phyloP scores from a whole-genome alignment of 148 eudicot species.

The Camellia granthamiana region DNA sequence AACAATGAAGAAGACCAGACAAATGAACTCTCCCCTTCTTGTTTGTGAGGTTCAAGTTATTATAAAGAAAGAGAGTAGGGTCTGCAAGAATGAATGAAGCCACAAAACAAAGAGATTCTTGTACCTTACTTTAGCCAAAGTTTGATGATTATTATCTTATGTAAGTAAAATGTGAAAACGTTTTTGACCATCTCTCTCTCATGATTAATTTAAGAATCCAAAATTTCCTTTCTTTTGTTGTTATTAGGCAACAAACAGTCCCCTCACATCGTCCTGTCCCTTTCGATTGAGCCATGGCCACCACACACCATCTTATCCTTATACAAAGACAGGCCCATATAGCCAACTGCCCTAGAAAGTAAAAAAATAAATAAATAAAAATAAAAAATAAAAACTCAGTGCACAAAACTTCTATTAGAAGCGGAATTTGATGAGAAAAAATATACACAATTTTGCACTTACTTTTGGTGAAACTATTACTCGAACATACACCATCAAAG shows the following conservation, averaged over 20 bases:
- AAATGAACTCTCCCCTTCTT: background rate
- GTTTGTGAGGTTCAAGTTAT: background rate
- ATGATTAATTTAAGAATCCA: slow-evolving; percentile 10
- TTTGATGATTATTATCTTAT: background rate
- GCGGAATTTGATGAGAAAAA: no score
- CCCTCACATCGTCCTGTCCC: background rate
- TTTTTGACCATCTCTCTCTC: background rate
- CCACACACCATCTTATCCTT: slow-evolving; percentile 3
- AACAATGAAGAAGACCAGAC: background rate
- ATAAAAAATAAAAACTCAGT: no score
- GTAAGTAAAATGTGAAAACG: background rate
- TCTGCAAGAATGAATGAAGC: background rate
- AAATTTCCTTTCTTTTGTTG: slow-evolving; percentile 6
- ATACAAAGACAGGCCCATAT: background rate
- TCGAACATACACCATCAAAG: no score
- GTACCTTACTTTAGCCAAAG: background rate
- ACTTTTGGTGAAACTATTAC: no score
- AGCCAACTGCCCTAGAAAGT: no score
- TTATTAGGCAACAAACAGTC: slow-evolving; percentile 9
- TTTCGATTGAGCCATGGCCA: background rate
- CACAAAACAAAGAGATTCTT: background rate
- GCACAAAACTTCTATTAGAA: no score
- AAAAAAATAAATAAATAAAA: no score
- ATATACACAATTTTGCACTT: no score
- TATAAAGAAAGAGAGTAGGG: background rate